phyloP scores from a whole-genome alignment of 306 rosid species.

The Acacia acuminata region DNA sequence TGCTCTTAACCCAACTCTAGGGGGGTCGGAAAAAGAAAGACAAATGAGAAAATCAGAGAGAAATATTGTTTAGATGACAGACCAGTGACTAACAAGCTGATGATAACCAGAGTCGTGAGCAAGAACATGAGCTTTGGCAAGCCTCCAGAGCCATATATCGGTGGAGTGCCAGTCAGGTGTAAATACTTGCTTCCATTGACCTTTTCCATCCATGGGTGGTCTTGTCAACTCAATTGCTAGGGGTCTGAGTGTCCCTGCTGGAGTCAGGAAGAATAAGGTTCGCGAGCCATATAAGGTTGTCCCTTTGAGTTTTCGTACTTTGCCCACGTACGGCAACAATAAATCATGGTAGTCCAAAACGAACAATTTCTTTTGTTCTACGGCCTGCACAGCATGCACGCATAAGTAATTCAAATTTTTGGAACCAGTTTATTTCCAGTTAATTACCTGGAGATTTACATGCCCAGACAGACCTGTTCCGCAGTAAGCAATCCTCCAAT shows the following conservation, averaged over 20 bases:
- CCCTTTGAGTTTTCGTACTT: constrained; percentile 57
- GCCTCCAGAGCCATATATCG: constrained; percentile 77
- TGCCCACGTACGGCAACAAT: constrained; percentile 62
- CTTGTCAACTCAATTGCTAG: constrained; percentile 77
- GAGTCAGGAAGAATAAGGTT: constrained; percentile 72
- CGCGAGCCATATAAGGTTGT: constrained; percentile 75
- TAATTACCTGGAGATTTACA: no score
- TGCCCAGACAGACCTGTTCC: constrained; percentile 47
- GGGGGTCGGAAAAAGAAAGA: no score
- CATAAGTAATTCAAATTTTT: neutral
- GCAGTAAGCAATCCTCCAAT: constrained; percentile 54
- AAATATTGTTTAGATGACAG: neutral
- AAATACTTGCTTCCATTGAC: constrained; percentile 67
- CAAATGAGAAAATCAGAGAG: neutral
- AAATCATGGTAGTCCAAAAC: constrained; percentile 80
- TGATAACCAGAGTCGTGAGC: constrained; percentile 89
- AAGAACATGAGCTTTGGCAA: constrained; percentile 85
- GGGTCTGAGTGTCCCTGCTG: constrained; percentile 62
- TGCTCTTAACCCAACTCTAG: no score
- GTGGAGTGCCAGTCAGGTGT: constrained; percentile 69
- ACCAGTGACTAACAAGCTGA: constrained; percentile 92
- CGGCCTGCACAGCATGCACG: constrained; percentile 44
- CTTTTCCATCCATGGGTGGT: constrained; percentile 59
- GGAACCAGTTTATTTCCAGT: no score
- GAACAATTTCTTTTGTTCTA: constrained; percentile 59